Evolutionary conservation across 148 eudicot species (phyloP).

Genomic region (Fagopyrum homotropicum): DNA sequence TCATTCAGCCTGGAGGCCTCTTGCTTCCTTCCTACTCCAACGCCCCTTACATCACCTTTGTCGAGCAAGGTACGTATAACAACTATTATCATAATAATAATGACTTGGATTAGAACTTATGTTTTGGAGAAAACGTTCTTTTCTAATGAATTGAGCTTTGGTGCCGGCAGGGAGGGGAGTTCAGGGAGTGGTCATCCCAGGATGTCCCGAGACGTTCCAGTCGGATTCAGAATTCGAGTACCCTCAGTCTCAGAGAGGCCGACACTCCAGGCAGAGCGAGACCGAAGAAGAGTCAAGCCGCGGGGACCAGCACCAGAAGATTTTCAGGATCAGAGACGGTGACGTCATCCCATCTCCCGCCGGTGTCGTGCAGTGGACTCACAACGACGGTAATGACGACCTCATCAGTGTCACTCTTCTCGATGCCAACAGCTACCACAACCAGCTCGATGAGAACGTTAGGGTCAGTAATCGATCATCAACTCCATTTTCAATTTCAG

Average conservation of each 20-base stretch:
- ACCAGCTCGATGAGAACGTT: slow-evolving; percentile 50
- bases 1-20: slow-evolving; percentile 45
- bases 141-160: too few species aligned
- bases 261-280: neutral
- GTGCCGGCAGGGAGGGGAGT: slow-evolving; percentile 22
- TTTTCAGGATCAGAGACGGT: slow-evolving; percentile 36
- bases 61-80: slow-evolving; percentile 28
- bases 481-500: neutral
- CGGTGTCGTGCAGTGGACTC: slow-evolving; percentile 43
- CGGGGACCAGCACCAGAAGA: slow-evolving; percentile 48
- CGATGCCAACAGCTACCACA: slow-evolving; percentile 39
- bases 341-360: slow-evolving; percentile 45
- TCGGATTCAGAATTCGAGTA: slow-evolving; percentile 2
- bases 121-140: too few species aligned
- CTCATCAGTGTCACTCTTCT: slow-evolving; percentile 30
- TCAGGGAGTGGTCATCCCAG: slow-evolving; percentile 39
- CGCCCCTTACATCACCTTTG: slow-evolving; percentile 37
- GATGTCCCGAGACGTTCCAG: slow-evolving; percentile 58
- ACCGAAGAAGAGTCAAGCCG: neutral
- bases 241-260: neutral
- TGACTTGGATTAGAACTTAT: too few species aligned
- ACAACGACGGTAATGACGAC: slow-evolving; percentile 42
- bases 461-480: slow-evolving; percentile 27
- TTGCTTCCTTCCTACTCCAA: slow-evolving; percentile 50
- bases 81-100: too few species aligned